Evolutionary conservation across 2,329 filamentous ascomycete genomes (phyloP), one percentile per base, ranked within the genome.

Genomic region (Fusarium denticulatum): DNA sequence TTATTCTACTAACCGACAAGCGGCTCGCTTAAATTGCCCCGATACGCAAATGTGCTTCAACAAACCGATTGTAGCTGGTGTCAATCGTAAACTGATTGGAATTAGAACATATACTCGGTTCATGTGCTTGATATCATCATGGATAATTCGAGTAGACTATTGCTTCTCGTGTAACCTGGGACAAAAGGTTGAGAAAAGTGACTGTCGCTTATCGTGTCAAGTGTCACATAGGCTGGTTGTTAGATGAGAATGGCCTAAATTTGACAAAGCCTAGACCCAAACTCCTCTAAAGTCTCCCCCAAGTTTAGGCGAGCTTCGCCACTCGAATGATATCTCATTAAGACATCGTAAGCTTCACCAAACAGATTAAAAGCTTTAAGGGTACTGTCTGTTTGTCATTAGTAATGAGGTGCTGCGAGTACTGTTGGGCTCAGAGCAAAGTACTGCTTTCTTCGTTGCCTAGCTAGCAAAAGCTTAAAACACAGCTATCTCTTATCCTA

Each of bases 381-480:
- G 5, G 6, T 3, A 24, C 11, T 3, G 1, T 22, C 15, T 26
- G n/a, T 12, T 43, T 26, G 24, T 0, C 16, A 26, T 7, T 13
- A 15, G 14, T 1, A 18, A n/a, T 18, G 22, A n/a, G 28, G 28
- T 30, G 10, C 14, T 12, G 14, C 5, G 7, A 30, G 0, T 3
- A 6, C 11, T 30, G 5, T 3, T 1, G 3, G 7, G 7, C 2
- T 16, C 7, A 0, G 1, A 46, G 7, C 2, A 9, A 46, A 22
- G 43, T 4, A 46, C 14, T 7, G 3, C 3, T 20, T 34, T 24
- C 15, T 34, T 24, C 12, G 8, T 34, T 50, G 22, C 22, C 18
- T 24, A 34, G 11, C 5, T 18, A 7, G 10, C 3, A n/a, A 30
- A 49, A 9, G 13, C 15, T 13, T 5, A 20, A 32, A 50, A 50